phyloP scores from a whole-genome alignment of 1,284 basidiomycete genomes.

The Inonotus obliquus region DNA sequence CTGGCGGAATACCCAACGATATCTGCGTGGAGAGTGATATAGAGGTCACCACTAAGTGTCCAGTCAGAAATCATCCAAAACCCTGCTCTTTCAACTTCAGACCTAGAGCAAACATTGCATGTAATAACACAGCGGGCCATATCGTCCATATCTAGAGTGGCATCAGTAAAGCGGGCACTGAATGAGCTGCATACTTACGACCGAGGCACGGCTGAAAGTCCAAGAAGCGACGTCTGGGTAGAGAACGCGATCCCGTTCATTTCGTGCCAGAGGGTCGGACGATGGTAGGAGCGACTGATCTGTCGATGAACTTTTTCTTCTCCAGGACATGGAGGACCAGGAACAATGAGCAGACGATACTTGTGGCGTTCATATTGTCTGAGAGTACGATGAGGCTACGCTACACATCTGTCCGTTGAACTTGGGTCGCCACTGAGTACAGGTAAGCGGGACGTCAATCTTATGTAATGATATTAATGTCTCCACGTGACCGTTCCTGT shows the following conservation, averaged over 20 bases:
- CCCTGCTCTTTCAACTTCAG: slow-evolving; percentile 15
- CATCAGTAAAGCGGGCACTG: slow-evolving; percentile 14
- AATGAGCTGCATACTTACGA: slow-evolving; percentile 31
- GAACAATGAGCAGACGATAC: not conserved
- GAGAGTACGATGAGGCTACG: not conserved
- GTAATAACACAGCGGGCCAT: slow-evolving; percentile 61
- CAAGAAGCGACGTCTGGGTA: slow-evolving; percentile 39
- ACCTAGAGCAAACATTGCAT: slow-evolving; percentile 55
- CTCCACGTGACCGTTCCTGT: too few relatives aligned
- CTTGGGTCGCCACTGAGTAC: not conserved
- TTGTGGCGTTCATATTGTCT: slow-evolving; percentile 7
- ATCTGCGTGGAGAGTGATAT: slow-evolving; percentile 38
- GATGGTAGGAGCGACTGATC: slow-evolving; percentile 16
- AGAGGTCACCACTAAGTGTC: slow-evolving; percentile 37
- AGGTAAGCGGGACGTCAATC: too few relatives aligned
- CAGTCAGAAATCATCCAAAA: not conserved
- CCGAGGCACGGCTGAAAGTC: slow-evolving; percentile 59
- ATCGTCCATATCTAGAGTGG: slow-evolving; percentile 52
- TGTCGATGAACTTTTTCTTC: slow-evolving; percentile 5
- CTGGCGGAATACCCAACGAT: slow-evolving; percentile 44
- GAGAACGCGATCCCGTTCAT: slow-evolving; percentile 21
- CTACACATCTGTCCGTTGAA: not conserved
- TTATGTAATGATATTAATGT: too few relatives aligned
- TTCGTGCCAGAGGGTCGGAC: slow-evolving; percentile 6
- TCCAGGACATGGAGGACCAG: not conserved